Percentiles rank a stretch among this genome's conserved stretches.
Evolutionary conservation across 805 yeast genomes (phyloP).

Genomic region (Blastobotrys robertii): DNA sequence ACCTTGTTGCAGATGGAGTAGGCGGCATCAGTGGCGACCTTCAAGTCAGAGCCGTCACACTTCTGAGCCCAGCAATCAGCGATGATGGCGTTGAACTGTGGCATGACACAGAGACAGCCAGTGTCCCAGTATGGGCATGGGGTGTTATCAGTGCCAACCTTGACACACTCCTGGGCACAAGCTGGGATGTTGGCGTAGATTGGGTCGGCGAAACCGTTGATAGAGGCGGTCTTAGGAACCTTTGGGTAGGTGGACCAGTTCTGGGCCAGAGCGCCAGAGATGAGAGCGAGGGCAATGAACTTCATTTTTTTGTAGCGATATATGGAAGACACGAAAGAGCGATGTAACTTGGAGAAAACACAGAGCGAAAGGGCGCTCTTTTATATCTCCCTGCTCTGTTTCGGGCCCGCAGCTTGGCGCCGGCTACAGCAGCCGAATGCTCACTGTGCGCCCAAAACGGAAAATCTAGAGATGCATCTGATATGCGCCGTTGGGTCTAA

Average conservation of each 20-base stretch:
- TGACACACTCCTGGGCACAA: constrained; percentile 37
- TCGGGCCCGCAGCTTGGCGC: too few species aligned
- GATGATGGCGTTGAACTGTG: constrained; percentile 40
- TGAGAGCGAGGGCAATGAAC: background rate
- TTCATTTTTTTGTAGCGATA: too few species aligned
- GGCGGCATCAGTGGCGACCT: constrained; percentile 26
- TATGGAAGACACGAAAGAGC: too few species aligned
- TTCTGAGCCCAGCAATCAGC: constrained; percentile 34
- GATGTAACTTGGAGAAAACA: too few species aligned
- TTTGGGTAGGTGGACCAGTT: constrained; percentile 37
- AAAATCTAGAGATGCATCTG: too few species aligned
- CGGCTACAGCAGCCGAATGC: too few species aligned
- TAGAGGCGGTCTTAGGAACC: constrained; percentile 38
- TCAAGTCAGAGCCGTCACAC: constrained; percentile 30
- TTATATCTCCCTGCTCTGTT: too few species aligned
- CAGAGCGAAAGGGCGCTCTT: too few species aligned
- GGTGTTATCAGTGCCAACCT: constrained; percentile 27
- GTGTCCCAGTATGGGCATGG: constrained; percentile 48
- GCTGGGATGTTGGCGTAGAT: constrained; percentile 31
- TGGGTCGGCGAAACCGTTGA: constrained; percentile 42
- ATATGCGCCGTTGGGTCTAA: too few species aligned
- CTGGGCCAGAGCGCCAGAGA: constrained; percentile 18
- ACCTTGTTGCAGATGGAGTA: constrained; percentile 34
- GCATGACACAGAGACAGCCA: constrained; percentile 43
- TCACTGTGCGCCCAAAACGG: too few species aligned